Conservation (phyloP, 768 basidiomycete genomes). For the Leccinum boreale region DNA sequence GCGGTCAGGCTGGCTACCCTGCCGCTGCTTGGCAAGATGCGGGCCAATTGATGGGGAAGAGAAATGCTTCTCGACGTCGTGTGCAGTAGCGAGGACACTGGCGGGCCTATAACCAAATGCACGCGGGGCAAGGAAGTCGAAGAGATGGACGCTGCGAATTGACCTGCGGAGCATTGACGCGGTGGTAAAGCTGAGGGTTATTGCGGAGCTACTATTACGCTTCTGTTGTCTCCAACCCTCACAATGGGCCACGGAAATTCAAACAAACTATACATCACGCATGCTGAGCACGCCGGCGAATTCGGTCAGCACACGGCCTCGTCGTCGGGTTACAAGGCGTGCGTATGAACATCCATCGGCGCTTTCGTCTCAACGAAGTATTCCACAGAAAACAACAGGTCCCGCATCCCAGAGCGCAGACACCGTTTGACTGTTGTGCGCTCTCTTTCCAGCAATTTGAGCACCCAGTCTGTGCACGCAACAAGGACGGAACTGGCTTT, state of each 20-base stretch:
- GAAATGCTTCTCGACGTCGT: constrained; percentile 3
- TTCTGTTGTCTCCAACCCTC: neutral
- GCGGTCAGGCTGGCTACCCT: constrained; percentile 4
- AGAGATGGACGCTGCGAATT: constrained; percentile 22
- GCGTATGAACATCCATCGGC: constrained; percentile 24
- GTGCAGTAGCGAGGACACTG: constrained; percentile 10
- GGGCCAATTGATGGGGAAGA: neutral
- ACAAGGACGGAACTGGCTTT: constrained; percentile 71
- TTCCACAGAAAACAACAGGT: constrained; percentile 60
- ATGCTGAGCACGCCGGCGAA: constrained; percentile 79
- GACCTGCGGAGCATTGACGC: constrained; percentile 28
- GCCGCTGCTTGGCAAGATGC: constrained; percentile 9
- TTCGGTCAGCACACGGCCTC: constrained; percentile 82
- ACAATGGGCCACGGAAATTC: constrained; percentile 84
- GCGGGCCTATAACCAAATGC: constrained; percentile 22
- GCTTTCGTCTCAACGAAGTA: constrained; percentile 3
- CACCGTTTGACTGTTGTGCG: constrained; percentile 89
- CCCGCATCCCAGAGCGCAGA: constrained; percentile 58
- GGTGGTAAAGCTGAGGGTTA: neutral
- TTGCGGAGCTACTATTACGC: neutral
- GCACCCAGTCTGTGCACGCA: constrained; percentile 85
- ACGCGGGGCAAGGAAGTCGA: constrained; percentile 45
- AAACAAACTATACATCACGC: constrained; percentile 84
- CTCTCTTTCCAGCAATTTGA: constrained; percentile 87
- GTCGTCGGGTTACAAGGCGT: constrained; percentile 71